phyloP scores from a whole-genome alignment of 768 basidiomycete species.

The Boletus vermiculosoides region DNA sequence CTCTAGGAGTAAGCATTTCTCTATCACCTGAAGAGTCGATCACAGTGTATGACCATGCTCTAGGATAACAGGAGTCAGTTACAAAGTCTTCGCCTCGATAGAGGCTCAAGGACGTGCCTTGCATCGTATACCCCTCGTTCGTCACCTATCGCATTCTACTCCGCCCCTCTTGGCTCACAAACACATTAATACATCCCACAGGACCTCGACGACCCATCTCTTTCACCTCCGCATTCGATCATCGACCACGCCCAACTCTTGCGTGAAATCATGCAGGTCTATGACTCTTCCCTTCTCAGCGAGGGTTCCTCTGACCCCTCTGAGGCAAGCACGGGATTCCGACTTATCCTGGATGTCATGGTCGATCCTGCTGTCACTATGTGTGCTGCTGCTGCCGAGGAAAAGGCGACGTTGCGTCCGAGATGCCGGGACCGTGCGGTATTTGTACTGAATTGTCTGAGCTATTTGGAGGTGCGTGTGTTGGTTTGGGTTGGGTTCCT shows the following conservation, averaged over 20 bases:
- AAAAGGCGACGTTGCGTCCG: conserved; percentile 51
- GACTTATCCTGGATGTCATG: conserved; percentile 42
- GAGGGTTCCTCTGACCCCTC: too few species aligned
- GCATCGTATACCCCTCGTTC: conserved; percentile 51
- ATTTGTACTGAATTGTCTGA: conserved; percentile 84
- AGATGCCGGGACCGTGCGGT: conserved; percentile 83
- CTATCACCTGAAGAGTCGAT: background rate
- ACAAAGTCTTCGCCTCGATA: conserved; percentile 81
- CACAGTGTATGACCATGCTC: background rate
- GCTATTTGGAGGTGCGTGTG: conserved; percentile 69
- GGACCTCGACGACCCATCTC: conserved; percentile 68
- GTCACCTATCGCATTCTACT: conserved; percentile 13
- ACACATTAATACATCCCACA: conserved; percentile 22
- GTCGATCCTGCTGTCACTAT: conserved; percentile 82
- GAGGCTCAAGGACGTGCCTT: conserved; percentile 77
- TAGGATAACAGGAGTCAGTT: conserved; percentile 79
- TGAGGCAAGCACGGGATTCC: too few species aligned
- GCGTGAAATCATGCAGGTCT: too few species aligned
- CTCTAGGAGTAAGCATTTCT: conserved; percentile 66
- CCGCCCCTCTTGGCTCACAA: background rate
- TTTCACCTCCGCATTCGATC: conserved; percentile 69
- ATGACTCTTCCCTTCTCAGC: too few species aligned
- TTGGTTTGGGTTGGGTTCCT: background rate
- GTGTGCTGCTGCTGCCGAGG: conserved; percentile 66
- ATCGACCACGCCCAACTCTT: conserved; percentile 83